Percentiles rank a stretch among this genome's conserved stretches.
Evolutionary conservation across 2,329 filamentous ascomycete species (phyloP).

Genomic region (Fusarium sulawesiense): DNA sequence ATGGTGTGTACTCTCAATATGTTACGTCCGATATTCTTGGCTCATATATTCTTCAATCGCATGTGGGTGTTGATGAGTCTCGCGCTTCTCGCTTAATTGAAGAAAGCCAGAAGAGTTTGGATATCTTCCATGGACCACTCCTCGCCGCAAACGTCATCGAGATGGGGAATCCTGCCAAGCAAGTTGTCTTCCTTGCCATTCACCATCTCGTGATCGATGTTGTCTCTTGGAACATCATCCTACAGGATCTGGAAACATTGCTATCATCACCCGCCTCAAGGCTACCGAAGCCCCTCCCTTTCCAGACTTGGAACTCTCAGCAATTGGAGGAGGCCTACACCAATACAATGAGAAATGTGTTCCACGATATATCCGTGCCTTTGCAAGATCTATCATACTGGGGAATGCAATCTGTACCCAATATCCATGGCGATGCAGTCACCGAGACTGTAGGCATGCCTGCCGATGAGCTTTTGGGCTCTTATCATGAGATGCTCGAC

Average conservation of each 20-base stretch:
- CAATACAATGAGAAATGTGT: conserved; percentile 30
- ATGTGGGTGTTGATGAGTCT: neutral
- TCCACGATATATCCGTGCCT: conserved; percentile 18
- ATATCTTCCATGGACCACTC: conserved; percentile 11
- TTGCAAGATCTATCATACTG: conserved; percentile 37
- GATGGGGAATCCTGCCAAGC: neutral
- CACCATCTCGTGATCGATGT: conserved; percentile 58
- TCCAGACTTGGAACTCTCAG: conserved; percentile 50
- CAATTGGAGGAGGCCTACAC: conserved; percentile 37
- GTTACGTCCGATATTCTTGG: conserved; percentile 8
- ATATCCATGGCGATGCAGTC: conserved; percentile 25
- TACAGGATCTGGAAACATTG: conserved; percentile 49
- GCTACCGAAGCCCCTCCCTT: neutral
- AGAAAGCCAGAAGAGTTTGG: conserved; percentile 10
- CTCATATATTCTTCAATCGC: conserved; percentile 9
- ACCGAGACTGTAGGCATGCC: conserved; percentile 16
- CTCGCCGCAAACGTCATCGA: conserved; percentile 36
- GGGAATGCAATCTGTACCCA: conserved; percentile 34
- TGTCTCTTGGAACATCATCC: conserved; percentile 59
- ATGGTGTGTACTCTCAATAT: conserved; percentile 15
- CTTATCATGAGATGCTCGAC: conserved; percentile 36
- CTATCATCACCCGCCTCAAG: conserved; percentile 48
- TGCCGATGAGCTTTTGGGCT: neutral
- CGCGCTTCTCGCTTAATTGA: neutral
- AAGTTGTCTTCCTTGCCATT: conserved; percentile 46